Evolutionary conservation across 768 basidiomycete genomes (phyloP), one percentile per base, ranked within the genome.

Genomic region (Xerocomellus dryophilus): DNA sequence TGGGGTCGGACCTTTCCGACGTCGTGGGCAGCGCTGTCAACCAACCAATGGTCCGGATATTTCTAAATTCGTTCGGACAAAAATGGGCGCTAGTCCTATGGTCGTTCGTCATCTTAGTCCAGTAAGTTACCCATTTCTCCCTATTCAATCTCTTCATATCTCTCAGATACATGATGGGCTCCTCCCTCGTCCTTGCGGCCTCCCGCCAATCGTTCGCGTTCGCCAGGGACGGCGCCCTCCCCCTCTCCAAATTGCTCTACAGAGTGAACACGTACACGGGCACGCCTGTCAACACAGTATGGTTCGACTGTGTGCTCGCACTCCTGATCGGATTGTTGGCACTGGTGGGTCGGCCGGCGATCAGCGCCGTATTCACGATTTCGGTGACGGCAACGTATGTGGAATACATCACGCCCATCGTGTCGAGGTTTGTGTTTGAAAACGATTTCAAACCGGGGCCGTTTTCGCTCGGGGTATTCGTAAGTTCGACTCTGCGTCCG

Each of bases 251-350:
- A 7, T 73, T 69, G 48, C 71, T 84, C 23, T 83, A 83, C 61
- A 71, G 73, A 53, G 73, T 86, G 63, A 79, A 84, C 64, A 43
- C 55, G 5, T 71, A 60, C 56, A 83, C 79, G 2, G 68, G 73
- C 36, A 81, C 82, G 17, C 84, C 83, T 1, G 76, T 82, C 14
- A 78, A 82, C 61, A 74, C 80, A 0, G 83, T 85, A n/a, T 83
- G 80, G 78, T 79, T 81, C 50, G 64, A 72, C 5, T 74, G 73
- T 9, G 43, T 61, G 7, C 57, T 69, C n/a, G 69, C 81, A 0
- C 64, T 77, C n/a, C 58, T 79, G 7, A 71, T 85, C 4, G 81
- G 81, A 11, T 58, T 80, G 17, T 67, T 85, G 20, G 73, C 76
- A 1, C 81, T 85, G 35, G 78, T 79, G 1, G 81, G 82, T 27